phyloP scores from a whole-genome alignment of 176 grass and related monocot species.

The Oryza brachyantha region DNA sequence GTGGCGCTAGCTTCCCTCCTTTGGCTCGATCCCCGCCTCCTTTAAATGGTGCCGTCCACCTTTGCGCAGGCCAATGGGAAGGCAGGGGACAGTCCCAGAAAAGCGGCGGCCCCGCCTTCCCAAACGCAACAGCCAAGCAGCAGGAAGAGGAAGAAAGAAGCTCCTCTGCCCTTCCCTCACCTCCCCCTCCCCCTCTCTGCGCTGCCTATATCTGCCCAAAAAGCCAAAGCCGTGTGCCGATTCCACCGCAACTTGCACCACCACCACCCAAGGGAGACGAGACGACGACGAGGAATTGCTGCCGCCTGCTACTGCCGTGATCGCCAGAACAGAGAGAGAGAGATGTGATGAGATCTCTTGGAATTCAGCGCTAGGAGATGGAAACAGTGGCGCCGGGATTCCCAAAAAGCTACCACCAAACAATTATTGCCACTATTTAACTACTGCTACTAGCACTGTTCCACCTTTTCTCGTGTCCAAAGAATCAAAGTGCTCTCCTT shows the following conservation, averaged over 20 bases:
- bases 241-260: constrained; percentile 41
- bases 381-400: constrained; percentile 39
- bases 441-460: neutral
- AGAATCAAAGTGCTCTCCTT: constrained; percentile 15
- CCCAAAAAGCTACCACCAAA: constrained; percentile 35
- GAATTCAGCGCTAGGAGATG: constrained; percentile 56
- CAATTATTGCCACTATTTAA: constrained; percentile 45
- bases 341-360: constrained; percentile 40
- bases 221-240: constrained; percentile 44
- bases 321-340: neutral
- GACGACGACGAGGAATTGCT: neutral
- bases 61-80: constrained; percentile 68
- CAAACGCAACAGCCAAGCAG: constrained; percentile 18
- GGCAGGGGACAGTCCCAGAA: constrained; percentile 37
- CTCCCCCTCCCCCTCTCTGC: too few species aligned
- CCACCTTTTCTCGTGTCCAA: constrained; percentile 32
- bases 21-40: constrained; percentile 25
- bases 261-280: neutral
- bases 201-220: constrained; percentile 37
- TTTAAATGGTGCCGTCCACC: constrained; percentile 71
- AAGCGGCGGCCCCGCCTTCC: constrained; percentile 57
- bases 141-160: constrained; percentile 7
- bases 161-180: too few species aligned
- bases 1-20: constrained; percentile 19
- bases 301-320: neutral